A percentile compares a stretch with the other conserved stretches of the same genome.
Conservation (phyloP, 345 rosid genomes). For the Rhizophora apiculata region DNA sequence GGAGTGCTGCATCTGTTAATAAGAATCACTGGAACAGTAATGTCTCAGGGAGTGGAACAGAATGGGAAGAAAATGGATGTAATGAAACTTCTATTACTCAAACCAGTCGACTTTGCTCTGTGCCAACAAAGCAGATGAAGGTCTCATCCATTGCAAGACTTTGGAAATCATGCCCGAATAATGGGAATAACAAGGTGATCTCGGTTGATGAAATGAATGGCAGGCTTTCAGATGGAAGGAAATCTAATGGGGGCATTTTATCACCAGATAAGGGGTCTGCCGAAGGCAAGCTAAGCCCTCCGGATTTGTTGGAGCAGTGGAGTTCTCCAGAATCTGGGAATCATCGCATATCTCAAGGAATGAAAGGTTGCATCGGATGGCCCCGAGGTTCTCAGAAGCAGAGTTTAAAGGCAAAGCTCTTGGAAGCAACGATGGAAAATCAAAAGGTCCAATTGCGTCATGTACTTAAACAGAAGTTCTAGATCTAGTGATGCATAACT, state of each 20-base stretch:
- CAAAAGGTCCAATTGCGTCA: slow-evolving; percentile 83
- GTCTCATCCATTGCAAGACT: slow-evolving; percentile 66
- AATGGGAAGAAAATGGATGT: slow-evolving; percentile 51
- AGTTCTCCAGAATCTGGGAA: slow-evolving; percentile 73
- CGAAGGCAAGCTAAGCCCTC: slow-evolving; percentile 56
- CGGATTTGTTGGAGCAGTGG: slow-evolving; percentile 69
- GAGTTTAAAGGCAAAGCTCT: slow-evolving; percentile 86
- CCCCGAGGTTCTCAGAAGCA: slow-evolving; percentile 74
- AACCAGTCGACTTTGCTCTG: slow-evolving; percentile 55
- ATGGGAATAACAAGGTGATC: slow-evolving; percentile 58
- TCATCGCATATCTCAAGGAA: slow-evolving; percentile 64
- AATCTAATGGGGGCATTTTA: slow-evolving; percentile 47
- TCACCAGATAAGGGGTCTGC: slow-evolving; percentile 67
- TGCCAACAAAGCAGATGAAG: slow-evolving; percentile 57
- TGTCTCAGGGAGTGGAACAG: slow-evolving; percentile 51
- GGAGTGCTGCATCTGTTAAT: slow-evolving; percentile 50
- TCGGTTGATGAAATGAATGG: slow-evolving; percentile 64
- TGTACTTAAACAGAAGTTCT: slow-evolving; percentile 85
- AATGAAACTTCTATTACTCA: slow-evolving; percentile 57
- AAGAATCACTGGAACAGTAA: slow-evolving; percentile 45
- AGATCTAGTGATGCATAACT: slow-evolving; percentile 27
- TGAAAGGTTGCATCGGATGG: slow-evolving; percentile 99
- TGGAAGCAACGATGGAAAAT: slow-evolving; percentile 83
- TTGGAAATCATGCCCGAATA: slow-evolving; percentile 64
- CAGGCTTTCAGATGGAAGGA: slow-evolving; percentile 69